Percentiles rank a stretch among this genome's conserved stretches.
These are phyloP conservation scores for Neurospora crassa DNA, from an alignment of 2,329 filamentous ascomycete genomes.

Conservation along the genomic window DNA sequence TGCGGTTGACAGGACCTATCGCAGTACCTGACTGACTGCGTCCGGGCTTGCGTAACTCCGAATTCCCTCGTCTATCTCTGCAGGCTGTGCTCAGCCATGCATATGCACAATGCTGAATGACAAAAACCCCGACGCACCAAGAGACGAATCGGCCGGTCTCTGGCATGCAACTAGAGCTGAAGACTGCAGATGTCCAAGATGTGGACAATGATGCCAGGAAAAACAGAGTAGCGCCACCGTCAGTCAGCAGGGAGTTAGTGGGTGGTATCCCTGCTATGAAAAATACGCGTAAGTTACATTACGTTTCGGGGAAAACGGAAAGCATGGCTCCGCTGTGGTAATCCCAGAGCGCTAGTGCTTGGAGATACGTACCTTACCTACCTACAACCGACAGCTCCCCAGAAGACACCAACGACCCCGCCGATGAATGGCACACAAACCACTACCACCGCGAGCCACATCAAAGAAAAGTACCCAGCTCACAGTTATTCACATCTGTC, in stretches of 20 bases:
- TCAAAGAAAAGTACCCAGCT: neutral
- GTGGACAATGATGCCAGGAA: conserved; percentile 17
- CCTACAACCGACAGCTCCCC: conserved; percentile 1
- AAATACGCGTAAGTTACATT: conserved; percentile 1
- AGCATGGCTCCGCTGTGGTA: neutral
- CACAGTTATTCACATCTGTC: neutral
- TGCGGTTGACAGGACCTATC: neutral
- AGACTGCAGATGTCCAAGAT: conserved; percentile 23
- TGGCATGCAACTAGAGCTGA: conserved; percentile 24
- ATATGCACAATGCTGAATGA: conserved; percentile 24
- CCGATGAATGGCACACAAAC: neutral
- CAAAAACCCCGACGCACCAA: conserved; percentile 20
- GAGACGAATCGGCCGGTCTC: conserved; percentile 21
- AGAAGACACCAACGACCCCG: neutral
- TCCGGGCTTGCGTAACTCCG: neutral
- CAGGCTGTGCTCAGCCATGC: conserved; percentile 27
- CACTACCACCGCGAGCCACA: neutral
- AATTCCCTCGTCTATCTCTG: conserved; percentile 2
- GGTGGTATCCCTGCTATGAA: neutral
- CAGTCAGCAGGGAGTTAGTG: neutral
- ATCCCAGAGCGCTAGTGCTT: neutral
- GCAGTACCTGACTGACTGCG: neutral
- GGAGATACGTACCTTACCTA: conserved; percentile 3
- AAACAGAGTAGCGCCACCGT: conserved; percentile 16
- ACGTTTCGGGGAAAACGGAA: neutral